Percentiles rank a stretch among this genome's conserved stretches.
Conservation (phyloP, 2,329 filamentous ascomycete genomes). For the Sporothrix luriei region DNA sequence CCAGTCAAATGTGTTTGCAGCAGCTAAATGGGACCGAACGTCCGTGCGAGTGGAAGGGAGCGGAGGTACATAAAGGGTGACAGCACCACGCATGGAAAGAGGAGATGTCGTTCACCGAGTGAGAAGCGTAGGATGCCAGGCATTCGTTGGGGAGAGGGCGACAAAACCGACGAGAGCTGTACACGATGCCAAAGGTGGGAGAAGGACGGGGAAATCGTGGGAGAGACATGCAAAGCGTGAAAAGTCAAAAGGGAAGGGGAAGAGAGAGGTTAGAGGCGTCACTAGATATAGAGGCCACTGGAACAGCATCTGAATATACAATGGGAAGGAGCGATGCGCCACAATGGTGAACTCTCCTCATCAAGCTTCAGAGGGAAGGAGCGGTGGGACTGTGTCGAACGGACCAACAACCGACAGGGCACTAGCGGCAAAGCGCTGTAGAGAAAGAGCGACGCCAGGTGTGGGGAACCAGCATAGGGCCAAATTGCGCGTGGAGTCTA, state of each 20-base stretch:
- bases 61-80: conserved; percentile 14
- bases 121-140: background rate
- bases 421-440: background rate
- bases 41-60: conserved; percentile 21
- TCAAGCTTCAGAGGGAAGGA: conserved; percentile 23
- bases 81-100: conserved; percentile 4
- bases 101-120: conserved; percentile 1
- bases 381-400: conserved; percentile 4
- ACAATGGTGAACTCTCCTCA: background rate
- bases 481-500: conserved; percentile 16
- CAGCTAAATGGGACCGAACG: conserved; percentile 28
- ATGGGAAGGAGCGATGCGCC: conserved; percentile 23
- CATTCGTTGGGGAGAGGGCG: background rate
- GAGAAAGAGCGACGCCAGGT: conserved; percentile 16
- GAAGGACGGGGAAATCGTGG: background rate
- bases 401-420: background rate
- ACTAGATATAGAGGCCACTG: background rate
- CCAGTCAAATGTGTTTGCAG: conserved; percentile 20
- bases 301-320: background rate
- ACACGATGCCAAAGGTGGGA: background rate
- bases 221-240: background rate
- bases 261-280: conserved; percentile 8
- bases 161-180: background rate
- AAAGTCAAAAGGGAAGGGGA: background rate
- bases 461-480: conserved; percentile 13